Percentiles rank a stretch among this genome's conserved stretches.
Conservation (phyloP, 306 rosid genomes). For the Vigna angularis region DNA sequence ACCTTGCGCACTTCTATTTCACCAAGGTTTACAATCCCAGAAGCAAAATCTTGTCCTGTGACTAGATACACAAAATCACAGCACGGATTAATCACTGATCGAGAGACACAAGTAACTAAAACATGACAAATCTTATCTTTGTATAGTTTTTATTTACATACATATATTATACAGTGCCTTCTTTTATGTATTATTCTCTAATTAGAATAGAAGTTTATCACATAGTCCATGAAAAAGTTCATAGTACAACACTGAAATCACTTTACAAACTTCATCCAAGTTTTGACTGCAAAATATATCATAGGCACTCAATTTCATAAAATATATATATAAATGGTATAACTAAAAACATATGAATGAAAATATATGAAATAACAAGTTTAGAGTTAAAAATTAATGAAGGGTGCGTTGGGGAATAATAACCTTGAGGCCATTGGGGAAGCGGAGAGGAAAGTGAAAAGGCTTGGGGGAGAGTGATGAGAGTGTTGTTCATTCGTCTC, state of each 20-base stretch:
- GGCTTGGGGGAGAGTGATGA: conserved; percentile 41
- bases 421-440: conserved; percentile 81
- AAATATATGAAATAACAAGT: neutral
- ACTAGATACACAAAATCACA: conserved; percentile 38
- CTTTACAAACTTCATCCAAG: neutral
- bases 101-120: neutral
- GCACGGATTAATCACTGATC: conserved; percentile 7
- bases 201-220: neutral
- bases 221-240: neutral
- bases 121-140: neutral
- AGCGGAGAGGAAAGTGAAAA: conserved; percentile 68
- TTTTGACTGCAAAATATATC: neutral
- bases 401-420: conserved; percentile 4
- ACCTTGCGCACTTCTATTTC: conserved; percentile 74
- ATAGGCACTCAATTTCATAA: neutral
- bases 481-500: conserved; percentile 35
- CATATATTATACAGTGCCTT: neutral
- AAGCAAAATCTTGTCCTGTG: conserved; percentile 77
- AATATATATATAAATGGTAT: neutral
- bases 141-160: neutral
- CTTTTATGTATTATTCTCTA: neutral
- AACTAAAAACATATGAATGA: neutral
- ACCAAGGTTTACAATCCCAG: conserved; percentile 74
- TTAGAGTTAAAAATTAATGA: neutral
- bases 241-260: neutral